Evolutionary conservation across 495 filamentous ascomycete species (phyloP).

Genomic region (Talaromyces thailandensis): DNA sequence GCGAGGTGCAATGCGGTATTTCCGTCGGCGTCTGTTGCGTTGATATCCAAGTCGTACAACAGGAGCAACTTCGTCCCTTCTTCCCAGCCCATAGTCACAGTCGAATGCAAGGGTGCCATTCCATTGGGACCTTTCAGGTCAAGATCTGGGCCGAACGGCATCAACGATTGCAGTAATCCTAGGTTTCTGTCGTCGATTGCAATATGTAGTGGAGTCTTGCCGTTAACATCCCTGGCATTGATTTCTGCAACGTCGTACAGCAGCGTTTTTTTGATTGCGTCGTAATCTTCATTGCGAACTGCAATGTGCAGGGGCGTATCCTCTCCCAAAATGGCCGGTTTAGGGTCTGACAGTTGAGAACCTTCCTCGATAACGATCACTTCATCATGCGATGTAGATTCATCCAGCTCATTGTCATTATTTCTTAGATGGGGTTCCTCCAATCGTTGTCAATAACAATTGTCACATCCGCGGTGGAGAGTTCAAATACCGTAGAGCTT

Average conservation of each 20-base stretch:
- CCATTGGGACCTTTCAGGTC: neutral
- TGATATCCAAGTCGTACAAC: neutral
- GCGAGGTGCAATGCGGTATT: slow-evolving; percentile 3
- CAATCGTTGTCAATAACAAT: neutral
- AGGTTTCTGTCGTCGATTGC: neutral
- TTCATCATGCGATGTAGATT: neutral
- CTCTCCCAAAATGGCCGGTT: neutral
- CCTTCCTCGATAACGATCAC: neutral
- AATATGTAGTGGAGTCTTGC: neutral
- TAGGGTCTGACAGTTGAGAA: neutral
- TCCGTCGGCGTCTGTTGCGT: neutral
- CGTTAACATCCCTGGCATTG: neutral
- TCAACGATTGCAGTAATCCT: neutral
- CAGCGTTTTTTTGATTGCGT: neutral
- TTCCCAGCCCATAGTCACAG: neutral
- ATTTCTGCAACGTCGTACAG: neutral
- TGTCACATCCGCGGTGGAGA: neutral
- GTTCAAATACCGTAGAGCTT: neutral
- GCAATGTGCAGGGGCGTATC: neutral
- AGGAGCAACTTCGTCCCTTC: neutral
- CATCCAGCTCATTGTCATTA: neutral
- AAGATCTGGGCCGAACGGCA: neutral
- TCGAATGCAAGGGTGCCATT: neutral
- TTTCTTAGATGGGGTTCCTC: neutral
- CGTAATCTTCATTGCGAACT: neutral